Base-by-base conservation (phyloP, 78 protist species). In the Diacronema lutheri region DNA sequence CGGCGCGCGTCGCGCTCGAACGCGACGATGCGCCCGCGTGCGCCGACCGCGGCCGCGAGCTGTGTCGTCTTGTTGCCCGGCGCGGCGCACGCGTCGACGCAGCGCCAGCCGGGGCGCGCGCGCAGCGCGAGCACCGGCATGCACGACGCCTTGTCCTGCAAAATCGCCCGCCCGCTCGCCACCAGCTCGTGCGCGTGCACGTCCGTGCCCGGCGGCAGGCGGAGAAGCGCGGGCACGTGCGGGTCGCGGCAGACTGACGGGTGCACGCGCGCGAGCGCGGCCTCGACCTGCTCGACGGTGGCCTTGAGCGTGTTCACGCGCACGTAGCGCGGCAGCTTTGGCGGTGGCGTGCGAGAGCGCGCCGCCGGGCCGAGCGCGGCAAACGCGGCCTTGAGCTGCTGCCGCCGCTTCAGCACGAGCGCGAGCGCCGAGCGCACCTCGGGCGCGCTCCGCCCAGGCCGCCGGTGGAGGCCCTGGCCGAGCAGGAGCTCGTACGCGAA, bases 61-160 rank as follows among this genome's bases (percentile, higher is more conserved):
- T 81, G 86, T 14, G 58, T 41, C 11, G 93, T 90, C 85, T 90
- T 90, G 83, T 86, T 81, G 26, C 93, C 94, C 25, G 95, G 95
- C 6, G 95, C 95, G 12, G 95, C 88, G 74, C 93, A 90, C 0
- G 84, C 91, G 55, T 92, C 95, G 25, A 90, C 58, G 19, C 68
- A 66, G n/a, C n/a, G 11, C 0, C 58, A 37, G 57, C 84, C 66
- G 1, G 83, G 62, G n/a, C 90, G 86, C 0, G 93, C 91, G 25
- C 50, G 68, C 23, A 92, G 89, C 13, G 82, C 91, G 1, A 82
- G 29, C 12, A 90, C 95, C 7, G 95, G 93, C 29, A 92, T 35
- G 83, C 95, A 92, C n/a, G 89, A 77, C 16, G 92, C 87, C 80
- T 90, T 92, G 44, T 90, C 89, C 83, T 90, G 90, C 60, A 89